These are phyloP conservation scores for Globisporangium rhizosaccharum DNA, from an alignment of 352 stramenopile genomes.

Conservation along the genomic window DNA sequence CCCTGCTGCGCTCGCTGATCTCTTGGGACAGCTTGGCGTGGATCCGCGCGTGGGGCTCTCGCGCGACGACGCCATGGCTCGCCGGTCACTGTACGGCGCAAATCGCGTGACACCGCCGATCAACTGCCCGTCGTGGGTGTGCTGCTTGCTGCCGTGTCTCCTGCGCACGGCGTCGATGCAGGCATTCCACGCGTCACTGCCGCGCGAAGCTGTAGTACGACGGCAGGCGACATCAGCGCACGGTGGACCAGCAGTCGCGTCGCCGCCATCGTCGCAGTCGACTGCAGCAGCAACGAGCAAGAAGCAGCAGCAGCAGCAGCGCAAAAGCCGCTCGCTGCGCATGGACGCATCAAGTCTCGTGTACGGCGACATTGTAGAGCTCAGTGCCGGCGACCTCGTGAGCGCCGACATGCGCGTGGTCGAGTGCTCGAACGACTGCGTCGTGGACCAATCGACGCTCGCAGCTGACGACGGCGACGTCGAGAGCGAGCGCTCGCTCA, in stretches of 20 bases:
- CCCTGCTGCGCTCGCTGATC: conserved; percentile 39
- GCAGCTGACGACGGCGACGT: conserved; percentile 26
- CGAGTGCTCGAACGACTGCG: conserved; percentile 71
- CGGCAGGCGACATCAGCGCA: conserved; percentile 16
- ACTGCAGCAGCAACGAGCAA: too few relatives aligned
- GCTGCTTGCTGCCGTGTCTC: conserved; percentile 92
- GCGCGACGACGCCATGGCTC: conserved; percentile 67
- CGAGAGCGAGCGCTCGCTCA: conserved; percentile 15
- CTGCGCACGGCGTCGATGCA: conserved; percentile 89
- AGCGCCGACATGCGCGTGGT: conserved; percentile 85
- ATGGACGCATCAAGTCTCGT: conserved; percentile 91
- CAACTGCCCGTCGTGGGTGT: conserved; percentile 92
- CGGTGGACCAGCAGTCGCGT: not conserved
- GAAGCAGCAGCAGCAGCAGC: conserved; percentile 13
- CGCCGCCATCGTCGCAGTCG: not conserved
- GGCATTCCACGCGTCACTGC: conserved; percentile 76
- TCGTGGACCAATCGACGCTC: conserved; percentile 58
- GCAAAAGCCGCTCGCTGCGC: conserved; percentile 64
- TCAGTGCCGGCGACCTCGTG: conserved; percentile 86
- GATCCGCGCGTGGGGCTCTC: conserved; percentile 52
- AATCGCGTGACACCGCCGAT: conserved; percentile 90
- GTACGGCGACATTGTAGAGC: conserved; percentile 88
- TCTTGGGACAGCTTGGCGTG: conserved; percentile 58
- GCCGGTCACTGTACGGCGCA: conserved; percentile 61
- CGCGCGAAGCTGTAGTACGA: conserved; percentile 88